These are phyloP conservation scores for Aureobasidium sp. DNA, from an alignment of 2,329 filamentous ascomycete species.

Conservation along the genomic window DNA sequence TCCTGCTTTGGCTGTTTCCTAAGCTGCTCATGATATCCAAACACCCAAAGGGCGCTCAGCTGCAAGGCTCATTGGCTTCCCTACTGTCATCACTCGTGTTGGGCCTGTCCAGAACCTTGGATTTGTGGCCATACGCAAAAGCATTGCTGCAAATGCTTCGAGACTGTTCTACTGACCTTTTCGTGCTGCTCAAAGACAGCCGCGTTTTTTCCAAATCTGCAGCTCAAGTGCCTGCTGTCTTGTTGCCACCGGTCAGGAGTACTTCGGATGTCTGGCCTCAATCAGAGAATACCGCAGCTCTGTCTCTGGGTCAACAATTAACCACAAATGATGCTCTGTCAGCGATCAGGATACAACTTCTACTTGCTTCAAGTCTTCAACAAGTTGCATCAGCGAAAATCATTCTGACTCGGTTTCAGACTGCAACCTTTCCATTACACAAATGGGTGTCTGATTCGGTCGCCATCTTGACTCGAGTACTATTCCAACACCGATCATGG, in stretches of 20 bases:
- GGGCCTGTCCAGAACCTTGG: constrained; percentile 29
- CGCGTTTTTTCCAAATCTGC: background rate
- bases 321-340: background rate
- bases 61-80: constrained; percentile 33
- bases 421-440: background rate
- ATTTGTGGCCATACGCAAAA: constrained; percentile 31
- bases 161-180: constrained; percentile 35
- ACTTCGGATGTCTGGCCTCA: constrained; percentile 33
- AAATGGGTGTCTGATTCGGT: constrained; percentile 1
- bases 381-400: background rate
- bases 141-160: constrained; percentile 32
- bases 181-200: constrained; percentile 2
- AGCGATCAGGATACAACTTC: background rate
- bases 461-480: background rate
- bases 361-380: background rate
- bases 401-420: background rate
- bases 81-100: constrained; percentile 33
- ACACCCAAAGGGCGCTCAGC: constrained; percentile 32
- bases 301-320: constrained; percentile 35
- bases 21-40: constrained; percentile 44
- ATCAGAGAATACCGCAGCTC: constrained; percentile 33
- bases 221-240: constrained; percentile 16
- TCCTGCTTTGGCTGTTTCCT: constrained; percentile 49
- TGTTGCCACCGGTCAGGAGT: constrained; percentile 34
- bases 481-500: constrained; percentile 6